phyloP scores from a whole-genome alignment of 805 yeast species.

The Metschnikowia drakensbergensis region DNA sequence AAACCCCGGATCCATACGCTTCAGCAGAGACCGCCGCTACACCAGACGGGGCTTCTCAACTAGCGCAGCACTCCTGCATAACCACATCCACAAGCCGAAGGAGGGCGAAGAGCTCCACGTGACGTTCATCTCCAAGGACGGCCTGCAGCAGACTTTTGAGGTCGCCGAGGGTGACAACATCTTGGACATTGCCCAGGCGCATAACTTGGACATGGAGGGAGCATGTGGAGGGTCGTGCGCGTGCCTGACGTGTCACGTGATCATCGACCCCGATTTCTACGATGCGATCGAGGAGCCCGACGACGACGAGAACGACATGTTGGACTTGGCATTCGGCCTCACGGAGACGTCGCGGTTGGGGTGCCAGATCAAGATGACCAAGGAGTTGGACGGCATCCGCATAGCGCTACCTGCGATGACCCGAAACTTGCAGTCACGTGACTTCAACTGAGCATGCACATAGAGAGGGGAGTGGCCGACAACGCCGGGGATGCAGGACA shows the following conservation, averaged over 20 bases:
- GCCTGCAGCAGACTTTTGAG: slow-evolving; percentile 73
- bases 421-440: slow-evolving; percentile 79
- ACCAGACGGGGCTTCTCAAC: background rate
- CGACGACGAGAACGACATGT: slow-evolving; percentile 98
- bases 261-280: slow-evolving; percentile 91
- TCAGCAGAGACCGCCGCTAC: no score
- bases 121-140: slow-evolving; percentile 90
- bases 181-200: slow-evolving; percentile 91
- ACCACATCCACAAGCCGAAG: slow-evolving; percentile 84
- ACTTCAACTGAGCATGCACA: slow-evolving; percentile 47
- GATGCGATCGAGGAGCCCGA: slow-evolving; percentile 91
- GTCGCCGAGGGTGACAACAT: slow-evolving; percentile 91
- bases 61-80: slow-evolving; percentile 47
- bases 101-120: slow-evolving; percentile 84
- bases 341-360: slow-evolving; percentile 96
- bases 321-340: slow-evolving; percentile 93
- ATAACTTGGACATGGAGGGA: slow-evolving; percentile 92
- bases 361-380: slow-evolving; percentile 86
- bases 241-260: slow-evolving; percentile 95
- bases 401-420: slow-evolving; percentile 98
- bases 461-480: background rate
- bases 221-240: slow-evolving; percentile 99
- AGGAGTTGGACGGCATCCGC: slow-evolving; percentile 87
- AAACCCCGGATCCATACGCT: background rate
- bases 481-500: no score